phyloP scores from a whole-genome alignment of 2,329 filamentous ascomycete species.

The Neonectria coccinea region DNA sequence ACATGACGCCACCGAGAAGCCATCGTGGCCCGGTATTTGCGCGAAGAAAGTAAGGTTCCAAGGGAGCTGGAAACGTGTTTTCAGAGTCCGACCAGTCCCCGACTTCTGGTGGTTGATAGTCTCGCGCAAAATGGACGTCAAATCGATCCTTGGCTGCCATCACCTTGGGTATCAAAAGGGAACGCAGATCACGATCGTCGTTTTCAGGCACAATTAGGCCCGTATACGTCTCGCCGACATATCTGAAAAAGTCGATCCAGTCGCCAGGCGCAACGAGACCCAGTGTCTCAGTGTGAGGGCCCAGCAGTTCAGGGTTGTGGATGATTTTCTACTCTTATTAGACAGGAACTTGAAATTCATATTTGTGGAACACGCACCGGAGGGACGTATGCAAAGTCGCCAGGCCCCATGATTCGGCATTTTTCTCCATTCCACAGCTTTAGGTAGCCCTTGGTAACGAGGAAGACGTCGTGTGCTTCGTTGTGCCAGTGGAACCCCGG shows the following conservation, averaged over 20 bases:
- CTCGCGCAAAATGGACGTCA: constrained; percentile 65
- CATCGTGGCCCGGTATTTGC: constrained; percentile 62
- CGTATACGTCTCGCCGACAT: constrained; percentile 64
- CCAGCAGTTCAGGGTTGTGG: constrained; percentile 67
- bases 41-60: constrained; percentile 63
- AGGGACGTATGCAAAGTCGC: constrained; percentile 69
- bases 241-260: constrained; percentile 71
- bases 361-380: constrained; percentile 54
- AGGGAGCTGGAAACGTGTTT: constrained; percentile 52
- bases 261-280: constrained; percentile 68
- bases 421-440: constrained; percentile 70
- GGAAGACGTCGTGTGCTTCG: constrained; percentile 68
- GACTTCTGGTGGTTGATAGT: constrained; percentile 60
- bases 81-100: constrained; percentile 57
- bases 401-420: constrained; percentile 63
- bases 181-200: constrained; percentile 63
- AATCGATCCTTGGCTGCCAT: constrained; percentile 66
- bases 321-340: constrained; percentile 55
- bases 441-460: constrained; percentile 65
- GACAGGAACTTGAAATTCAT: not conserved
- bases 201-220: constrained; percentile 63
- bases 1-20: constrained; percentile 58
- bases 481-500: constrained; percentile 69
- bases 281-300: constrained; percentile 65
- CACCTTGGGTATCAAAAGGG: constrained; percentile 64